Evolutionary conservation across 768 basidiomycete genomes (phyloP), one percentile per base, ranked within the genome.

Genomic region (Collybiopsis luxurians): DNA sequence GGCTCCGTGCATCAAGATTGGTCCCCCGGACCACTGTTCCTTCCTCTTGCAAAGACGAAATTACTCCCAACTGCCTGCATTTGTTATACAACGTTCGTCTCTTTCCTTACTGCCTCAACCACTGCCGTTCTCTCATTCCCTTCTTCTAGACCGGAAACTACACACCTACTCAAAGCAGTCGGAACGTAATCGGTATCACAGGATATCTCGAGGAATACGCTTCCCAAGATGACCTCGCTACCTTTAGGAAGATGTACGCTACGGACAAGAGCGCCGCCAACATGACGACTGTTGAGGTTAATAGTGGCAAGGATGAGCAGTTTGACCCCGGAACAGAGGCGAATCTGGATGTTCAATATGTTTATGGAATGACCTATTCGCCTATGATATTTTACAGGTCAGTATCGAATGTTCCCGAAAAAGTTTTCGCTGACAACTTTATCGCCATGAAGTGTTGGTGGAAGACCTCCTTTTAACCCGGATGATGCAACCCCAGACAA

Each of bases 391-490:
- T 47, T 38, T 59, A 52, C 24, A 39, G 48, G 38, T 34, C n/a
- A n/a, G n/a, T n/a, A n/a, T n/a, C 17, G 23, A 24, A 24, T 28
- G 15, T 27, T 36, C 27, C 27, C 23, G 52, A 60, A 27, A 40
- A 60, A 19, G 31, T 44, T 2, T 55, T 7, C 47, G 47, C 27
- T 48, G 17, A 30, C 9, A 17, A 5, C 9, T 23, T 10, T 48
- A 6, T 28, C 24, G 15, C n/a, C n/a, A n/a, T 28, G 47, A 5
- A 24, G 27, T 11, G 15, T 36, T 11, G 27, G 23, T 28, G 85
- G 86, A 15, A 79, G 81, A 1, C 85, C 86, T 5, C 85, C 85
- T 2, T 87, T 79, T 78, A 81, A 42, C 23, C 70, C 74, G 44
- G 88, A 84, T 67, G 69, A 67, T 26, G 63, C 64, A 50, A 81